phyloP scores from a whole-genome alignment of 1,139 yeast genomes.

The Geotrichum cucujoidarum region DNA sequence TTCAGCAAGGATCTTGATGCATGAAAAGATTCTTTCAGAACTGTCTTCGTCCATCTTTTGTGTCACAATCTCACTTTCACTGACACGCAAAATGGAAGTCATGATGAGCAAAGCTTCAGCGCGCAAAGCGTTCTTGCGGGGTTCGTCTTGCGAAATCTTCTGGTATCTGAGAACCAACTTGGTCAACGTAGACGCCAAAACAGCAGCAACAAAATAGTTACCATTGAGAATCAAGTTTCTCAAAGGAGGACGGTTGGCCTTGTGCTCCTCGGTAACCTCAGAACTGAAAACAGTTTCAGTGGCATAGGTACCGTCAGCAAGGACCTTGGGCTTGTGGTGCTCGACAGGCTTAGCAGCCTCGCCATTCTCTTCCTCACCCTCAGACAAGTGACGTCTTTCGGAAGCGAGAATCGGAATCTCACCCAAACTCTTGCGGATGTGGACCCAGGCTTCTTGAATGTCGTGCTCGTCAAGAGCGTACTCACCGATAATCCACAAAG shows the following conservation, averaged over 20 bases:
- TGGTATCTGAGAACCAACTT: slow-evolving; percentile 79
- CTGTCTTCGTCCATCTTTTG: slow-evolving; percentile 93
- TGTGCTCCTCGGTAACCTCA: slow-evolving; percentile 33
- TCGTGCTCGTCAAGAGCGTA: slow-evolving; percentile 69
- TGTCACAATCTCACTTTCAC: slow-evolving; percentile 70
- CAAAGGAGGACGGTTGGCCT: slow-evolving; percentile 55
- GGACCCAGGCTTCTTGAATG: slow-evolving; percentile 82
- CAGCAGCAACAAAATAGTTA: slow-evolving; percentile 87
- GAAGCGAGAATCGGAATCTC: slow-evolving; percentile 84
- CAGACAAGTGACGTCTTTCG: slow-evolving; percentile 48
- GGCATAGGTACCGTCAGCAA: slow-evolving; percentile 98
- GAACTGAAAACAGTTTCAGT: slow-evolving; percentile 80
- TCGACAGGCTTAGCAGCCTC: slow-evolving; percentile 34
- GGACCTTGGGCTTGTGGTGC: slow-evolving; percentile 67
- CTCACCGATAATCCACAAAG: slow-evolving; percentile 95
- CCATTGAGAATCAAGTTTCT: slow-evolving; percentile 81
- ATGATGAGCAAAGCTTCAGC: slow-evolving; percentile 93
- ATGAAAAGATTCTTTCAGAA: slow-evolving; percentile 80
- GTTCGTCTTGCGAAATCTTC: slow-evolving; percentile 48
- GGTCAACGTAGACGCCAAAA: slow-evolving; percentile 80
- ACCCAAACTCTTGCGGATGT: slow-evolving; percentile 76
- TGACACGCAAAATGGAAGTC: slow-evolving; percentile 87
- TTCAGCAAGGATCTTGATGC: slow-evolving; percentile 71
- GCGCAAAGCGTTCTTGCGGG: slow-evolving; percentile 70
- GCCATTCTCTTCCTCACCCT: slow-evolving; percentile 36